Percentiles rank a stretch among this genome's conserved stretches.
Conservation (phyloP, 2,329 filamentous ascomycete species). For the Aphanocladium album region DNA sequence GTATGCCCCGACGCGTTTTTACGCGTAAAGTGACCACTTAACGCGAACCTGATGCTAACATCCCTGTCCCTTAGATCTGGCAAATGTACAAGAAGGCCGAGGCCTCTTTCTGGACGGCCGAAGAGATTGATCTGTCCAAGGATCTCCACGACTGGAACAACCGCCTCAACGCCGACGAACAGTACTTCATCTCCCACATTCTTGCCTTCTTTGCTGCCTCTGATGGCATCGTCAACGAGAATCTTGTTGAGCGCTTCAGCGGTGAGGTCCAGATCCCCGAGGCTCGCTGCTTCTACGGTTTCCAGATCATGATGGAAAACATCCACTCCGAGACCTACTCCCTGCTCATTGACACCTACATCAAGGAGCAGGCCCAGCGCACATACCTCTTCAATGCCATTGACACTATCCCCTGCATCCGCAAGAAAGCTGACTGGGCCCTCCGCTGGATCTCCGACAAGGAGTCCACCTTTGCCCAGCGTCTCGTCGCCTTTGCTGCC, state of each 20-base stretch:
- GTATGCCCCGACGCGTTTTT: conserved; percentile 57
- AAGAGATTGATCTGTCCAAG: conserved; percentile 98
- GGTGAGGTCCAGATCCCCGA: conserved; percentile 95
- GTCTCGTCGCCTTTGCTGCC: conserved; percentile 92
- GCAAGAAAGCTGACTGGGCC: conserved; percentile 98
- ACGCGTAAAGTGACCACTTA: conserved; percentile 63
- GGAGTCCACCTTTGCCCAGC: conserved; percentile 90
- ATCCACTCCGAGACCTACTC: conserved; percentile 99
- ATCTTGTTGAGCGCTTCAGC: conserved; percentile 96
- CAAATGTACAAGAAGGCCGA: conserved; percentile 99
- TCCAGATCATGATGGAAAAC: conserved; percentile 99
- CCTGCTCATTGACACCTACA: conserved; percentile 97
- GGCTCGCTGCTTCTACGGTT: conserved; percentile 98
- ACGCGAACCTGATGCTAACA: conserved; percentile 33
- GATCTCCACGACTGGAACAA: conserved; percentile 99
- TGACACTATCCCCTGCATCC: conserved; percentile 97
- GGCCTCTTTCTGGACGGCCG: conserved; percentile 98
- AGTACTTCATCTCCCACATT: conserved; percentile 97
- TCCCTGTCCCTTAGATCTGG: conserved; percentile 67
- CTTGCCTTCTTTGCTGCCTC: conserved; percentile 98
- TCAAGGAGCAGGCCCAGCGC: conserved; percentile 93
- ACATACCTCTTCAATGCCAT: conserved; percentile 97
- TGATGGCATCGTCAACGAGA: conserved; percentile 99
- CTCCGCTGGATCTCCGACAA: conserved; percentile 91
- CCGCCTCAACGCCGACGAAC: conserved; percentile 91